A percentile compares a stretch with the other conserved stretches of the same genome.
phyloP scores from a whole-genome alignment of 75 land plant genomes.

The Ceratopteris richardii region DNA sequence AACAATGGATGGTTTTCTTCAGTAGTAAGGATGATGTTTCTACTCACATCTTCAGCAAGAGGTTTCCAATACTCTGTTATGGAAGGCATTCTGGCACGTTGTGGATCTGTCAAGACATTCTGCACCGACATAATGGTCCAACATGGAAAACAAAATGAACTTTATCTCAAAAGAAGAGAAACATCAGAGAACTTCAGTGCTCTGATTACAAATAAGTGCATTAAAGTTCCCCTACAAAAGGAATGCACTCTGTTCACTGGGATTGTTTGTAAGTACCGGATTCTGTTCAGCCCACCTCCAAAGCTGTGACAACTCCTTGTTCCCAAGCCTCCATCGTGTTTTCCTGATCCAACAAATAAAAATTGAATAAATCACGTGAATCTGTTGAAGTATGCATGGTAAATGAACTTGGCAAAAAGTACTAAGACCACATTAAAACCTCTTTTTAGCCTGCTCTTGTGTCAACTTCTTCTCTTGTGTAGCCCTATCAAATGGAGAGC shows the following conservation, averaged over 20 bases:
- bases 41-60: conserved; percentile 82
- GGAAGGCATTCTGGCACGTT: conserved; percentile 68
- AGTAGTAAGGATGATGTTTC: too few species aligned
- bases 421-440: conserved; percentile 32
- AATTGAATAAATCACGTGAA: too few species aligned
- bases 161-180: background rate
- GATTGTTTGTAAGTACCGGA: too few species aligned
- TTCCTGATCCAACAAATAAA: conserved; percentile 22
- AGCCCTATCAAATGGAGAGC: conserved; percentile 77
- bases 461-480: conserved; percentile 45
- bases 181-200: background rate
- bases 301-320: conserved; percentile 86
- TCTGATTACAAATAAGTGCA: too few species aligned
- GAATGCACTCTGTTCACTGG: too few species aligned
- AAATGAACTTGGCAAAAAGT: background rate
- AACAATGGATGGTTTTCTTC: too few species aligned
- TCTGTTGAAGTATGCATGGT: too few species aligned
- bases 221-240: too few species aligned
- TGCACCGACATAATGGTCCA: conserved; percentile 13
- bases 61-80: conserved; percentile 83
- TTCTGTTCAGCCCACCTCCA: conserved; percentile 99
- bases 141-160: background rate
- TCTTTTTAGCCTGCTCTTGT: conserved; percentile 62
- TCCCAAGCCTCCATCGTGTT: conserved; percentile 89
- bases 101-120: conserved; percentile 85